A percentile compares a stretch with the other conserved stretches of the same genome.
Evolutionary conservation across 441 rosid species (phyloP).

Genomic region (Eruca vesicaria): DNA sequence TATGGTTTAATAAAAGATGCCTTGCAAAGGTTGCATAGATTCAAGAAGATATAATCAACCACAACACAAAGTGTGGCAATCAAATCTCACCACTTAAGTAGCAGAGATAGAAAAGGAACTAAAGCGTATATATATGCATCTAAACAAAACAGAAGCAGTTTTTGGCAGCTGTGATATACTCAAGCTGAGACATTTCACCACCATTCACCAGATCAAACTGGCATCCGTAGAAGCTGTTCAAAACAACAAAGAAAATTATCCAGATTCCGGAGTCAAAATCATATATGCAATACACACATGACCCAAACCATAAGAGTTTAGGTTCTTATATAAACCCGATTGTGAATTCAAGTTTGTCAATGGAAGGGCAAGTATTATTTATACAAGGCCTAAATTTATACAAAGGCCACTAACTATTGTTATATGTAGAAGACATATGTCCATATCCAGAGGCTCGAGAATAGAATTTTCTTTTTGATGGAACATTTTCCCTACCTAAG

Average conservation of each 20-base stretch:
- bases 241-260: slow-evolving; percentile 5
- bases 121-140: not conserved
- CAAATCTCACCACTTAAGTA: not conserved
- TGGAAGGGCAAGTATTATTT: no score
- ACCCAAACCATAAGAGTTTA: not conserved
- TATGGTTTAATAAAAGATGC: not conserved
- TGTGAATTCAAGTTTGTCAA: no score
- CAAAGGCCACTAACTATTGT: no score
- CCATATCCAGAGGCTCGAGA: no score
- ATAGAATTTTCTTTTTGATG: no score
- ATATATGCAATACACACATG: not conserved
- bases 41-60: no score
- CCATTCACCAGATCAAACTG: slow-evolving; percentile 83
- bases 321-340: no score
- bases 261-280: slow-evolving; percentile 5
- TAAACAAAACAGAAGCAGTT: slow-evolving; percentile 66
- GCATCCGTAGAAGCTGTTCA: slow-evolving; percentile 87
- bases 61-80: no score
- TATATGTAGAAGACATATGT: no score
- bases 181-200: slow-evolving; percentile 92
- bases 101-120: slow-evolving; percentile 37
- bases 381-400: no score
- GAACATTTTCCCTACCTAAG: no score
- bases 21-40: no score
- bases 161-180: slow-evolving; percentile 79